Percentiles rank a stretch among this genome's conserved stretches.
Evolutionary conservation across 2,329 filamentous ascomycete genomes (phyloP).

Genomic region (Pestalotiopsis fici): DNA sequence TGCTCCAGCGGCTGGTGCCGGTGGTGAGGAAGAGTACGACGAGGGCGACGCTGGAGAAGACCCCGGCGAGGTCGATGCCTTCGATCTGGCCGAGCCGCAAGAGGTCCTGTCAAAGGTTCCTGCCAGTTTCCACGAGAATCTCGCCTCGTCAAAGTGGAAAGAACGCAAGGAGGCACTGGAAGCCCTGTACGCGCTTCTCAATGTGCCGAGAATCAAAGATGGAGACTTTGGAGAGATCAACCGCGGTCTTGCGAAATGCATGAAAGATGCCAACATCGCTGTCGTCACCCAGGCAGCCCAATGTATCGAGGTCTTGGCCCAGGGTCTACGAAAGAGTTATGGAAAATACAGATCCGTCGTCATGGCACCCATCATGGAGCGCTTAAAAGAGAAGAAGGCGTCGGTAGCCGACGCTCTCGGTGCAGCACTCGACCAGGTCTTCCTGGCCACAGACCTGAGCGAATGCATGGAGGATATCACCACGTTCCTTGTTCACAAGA

Average conservation of each 20-base stretch:
- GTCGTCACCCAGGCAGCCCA: conserved; percentile 93
- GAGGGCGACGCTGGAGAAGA: conserved; percentile 61
- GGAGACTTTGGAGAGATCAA: conserved; percentile 84
- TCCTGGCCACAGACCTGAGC: conserved; percentile 66
- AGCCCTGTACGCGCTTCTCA: conserved; percentile 72
- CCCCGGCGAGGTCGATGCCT: conserved; percentile 74
- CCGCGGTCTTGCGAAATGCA: conserved; percentile 84
- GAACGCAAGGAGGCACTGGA: conserved; percentile 95
- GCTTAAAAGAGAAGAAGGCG: conserved; percentile 96
- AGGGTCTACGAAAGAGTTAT: conserved; percentile 78
- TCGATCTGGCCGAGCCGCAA: conserved; percentile 82
- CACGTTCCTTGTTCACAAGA: conserved; percentile 87
- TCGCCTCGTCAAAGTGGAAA: conserved; percentile 96
- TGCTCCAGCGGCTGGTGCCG: conserved; percentile 62
- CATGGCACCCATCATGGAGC: conserved; percentile 89
- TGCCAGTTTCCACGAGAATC: conserved; percentile 76
- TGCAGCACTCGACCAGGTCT: conserved; percentile 75
- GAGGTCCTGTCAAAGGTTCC: conserved; percentile 84
- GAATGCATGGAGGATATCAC: conserved; percentile 92
- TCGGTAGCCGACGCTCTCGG: conserved; percentile 85
- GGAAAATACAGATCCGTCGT: conserved; percentile 78
- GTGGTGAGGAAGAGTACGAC: conserved; percentile 59
- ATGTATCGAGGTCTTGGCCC: conserved; percentile 86
- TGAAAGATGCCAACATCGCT: conserved; percentile 98
- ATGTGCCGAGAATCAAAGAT: conserved; percentile 90